Evolutionary conservation across 345 rosid genomes (phyloP).

Genomic region (Trapa incisa): DNA sequence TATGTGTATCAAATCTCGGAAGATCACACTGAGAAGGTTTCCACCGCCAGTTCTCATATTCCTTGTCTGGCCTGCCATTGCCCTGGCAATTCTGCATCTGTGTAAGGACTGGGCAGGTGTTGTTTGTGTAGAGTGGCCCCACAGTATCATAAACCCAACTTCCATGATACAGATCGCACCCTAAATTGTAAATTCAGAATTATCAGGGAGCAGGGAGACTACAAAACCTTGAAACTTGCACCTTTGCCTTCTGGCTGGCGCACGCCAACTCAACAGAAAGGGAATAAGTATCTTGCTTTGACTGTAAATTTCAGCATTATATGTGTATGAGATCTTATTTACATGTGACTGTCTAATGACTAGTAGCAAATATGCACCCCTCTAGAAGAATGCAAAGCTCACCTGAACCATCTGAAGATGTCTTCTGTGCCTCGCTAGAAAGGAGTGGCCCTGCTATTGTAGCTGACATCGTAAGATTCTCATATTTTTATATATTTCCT

Average conservation of each 20-base stretch:
- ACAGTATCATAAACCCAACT: slow-evolving; percentile 73
- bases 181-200: slow-evolving; percentile 24
- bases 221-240: background rate
- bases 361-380: background rate
- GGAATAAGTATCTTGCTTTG: background rate
- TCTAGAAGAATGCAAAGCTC: slow-evolving; percentile 3
- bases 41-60: slow-evolving; percentile 95
- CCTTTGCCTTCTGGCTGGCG: background rate
- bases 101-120: slow-evolving; percentile 74
- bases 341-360: background rate
- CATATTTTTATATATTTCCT: slow-evolving; percentile 10
- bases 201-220: background rate
- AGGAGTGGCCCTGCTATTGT: slow-evolving; percentile 9
- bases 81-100: slow-evolving; percentile 99
- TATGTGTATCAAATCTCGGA: slow-evolving; percentile 78
- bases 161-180: slow-evolving; percentile 72
- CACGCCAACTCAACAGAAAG: background rate
- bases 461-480: slow-evolving; percentile 15
- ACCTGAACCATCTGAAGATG: slow-evolving; percentile 41
- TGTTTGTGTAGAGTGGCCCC: slow-evolving; percentile 83
- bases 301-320: background rate
- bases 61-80: slow-evolving; percentile 88
- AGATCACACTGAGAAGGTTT: slow-evolving; percentile 76
- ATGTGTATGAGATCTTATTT: background rate
- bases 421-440: slow-evolving; percentile 12